phyloP scores from a whole-genome alignment of 495 filamentous ascomycete species.

The Aspergillus taichungensis region DNA sequence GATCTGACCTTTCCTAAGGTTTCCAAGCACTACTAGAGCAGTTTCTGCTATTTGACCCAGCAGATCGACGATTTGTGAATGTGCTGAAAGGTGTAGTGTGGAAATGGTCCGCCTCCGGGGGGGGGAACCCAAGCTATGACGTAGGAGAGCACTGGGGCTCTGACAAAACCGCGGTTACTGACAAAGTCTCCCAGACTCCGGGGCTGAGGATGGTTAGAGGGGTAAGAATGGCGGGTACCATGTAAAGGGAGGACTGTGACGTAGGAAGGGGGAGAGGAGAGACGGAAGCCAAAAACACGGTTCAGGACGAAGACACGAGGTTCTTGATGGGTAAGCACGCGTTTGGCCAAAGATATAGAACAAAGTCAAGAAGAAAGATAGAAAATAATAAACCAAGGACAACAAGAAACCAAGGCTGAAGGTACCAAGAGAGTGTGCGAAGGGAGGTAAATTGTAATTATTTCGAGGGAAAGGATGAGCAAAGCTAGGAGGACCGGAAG shows the following conservation, averaged over 20 bases:
- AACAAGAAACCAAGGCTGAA: not conserved
- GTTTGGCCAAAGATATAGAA: too few species aligned
- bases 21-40: conserved; percentile 7
- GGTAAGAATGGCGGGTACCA: not conserved
- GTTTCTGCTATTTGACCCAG: conserved; percentile 10
- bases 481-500: conserved; percentile 10
- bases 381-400: not conserved
- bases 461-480: conserved; percentile 1
- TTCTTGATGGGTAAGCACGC: too few species aligned
- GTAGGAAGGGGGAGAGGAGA: not conserved
- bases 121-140: conserved; percentile 23
- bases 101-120: conserved; percentile 24
- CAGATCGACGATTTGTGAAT: conserved; percentile 22
- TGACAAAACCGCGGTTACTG: conserved; percentile 12
- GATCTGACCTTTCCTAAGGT: conserved; percentile 17
- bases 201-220: not conserved
- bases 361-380: not conserved
- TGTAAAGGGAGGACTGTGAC: not conserved
- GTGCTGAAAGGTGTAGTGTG: conserved; percentile 9
- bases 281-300: too few species aligned
- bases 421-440: not conserved
- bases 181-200: not conserved
- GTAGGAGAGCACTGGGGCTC: conserved; percentile 22
- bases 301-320: too few species aligned
- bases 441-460: not conserved